These are phyloP conservation scores for Exidia glandulosa DNA, from an alignment of 768 basidiomycete genomes.

Conservation along the genomic window DNA sequence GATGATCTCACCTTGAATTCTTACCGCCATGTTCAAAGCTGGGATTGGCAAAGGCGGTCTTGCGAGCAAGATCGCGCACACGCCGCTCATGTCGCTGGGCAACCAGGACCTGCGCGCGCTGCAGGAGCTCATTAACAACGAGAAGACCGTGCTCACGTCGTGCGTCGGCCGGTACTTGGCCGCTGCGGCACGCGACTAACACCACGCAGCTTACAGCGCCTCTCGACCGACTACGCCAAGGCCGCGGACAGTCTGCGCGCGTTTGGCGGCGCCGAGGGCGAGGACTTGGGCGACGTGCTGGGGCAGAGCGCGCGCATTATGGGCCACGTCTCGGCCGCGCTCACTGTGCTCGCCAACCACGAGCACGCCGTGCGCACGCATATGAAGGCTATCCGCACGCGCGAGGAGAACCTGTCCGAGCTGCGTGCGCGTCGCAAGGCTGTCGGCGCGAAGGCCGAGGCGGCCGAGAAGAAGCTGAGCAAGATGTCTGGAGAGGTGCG, in stretches of 20 bases:
- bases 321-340: constrained; percentile 51
- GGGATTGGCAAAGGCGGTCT: constrained; percentile 22
- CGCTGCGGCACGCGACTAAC: neutral
- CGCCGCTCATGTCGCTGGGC: constrained; percentile 65
- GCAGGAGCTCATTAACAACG: constrained; percentile 82
- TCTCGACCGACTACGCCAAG: constrained; percentile 54
- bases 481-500: constrained; percentile 69
- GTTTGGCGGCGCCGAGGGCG: constrained; percentile 75
- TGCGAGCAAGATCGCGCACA: constrained; percentile 80
- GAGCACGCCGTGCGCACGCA: constrained; percentile 57
- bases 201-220: constrained; percentile 43
- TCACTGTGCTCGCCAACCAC: constrained; percentile 59
- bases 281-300: constrained; percentile 76
- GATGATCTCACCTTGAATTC: neutral
- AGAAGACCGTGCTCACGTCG: constrained; percentile 73
- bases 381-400: constrained; percentile 72
- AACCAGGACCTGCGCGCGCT: constrained; percentile 73
- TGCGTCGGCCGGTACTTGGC: constrained; percentile 26
- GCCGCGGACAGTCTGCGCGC: constrained; percentile 59
- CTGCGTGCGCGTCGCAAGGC: constrained; percentile 58
- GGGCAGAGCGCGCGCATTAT: constrained; percentile 58
- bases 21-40: constrained; percentile 54
- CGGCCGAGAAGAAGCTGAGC: constrained; percentile 77
- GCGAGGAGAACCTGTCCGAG: constrained; percentile 75
- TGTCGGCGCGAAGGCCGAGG: constrained; percentile 60